Percentiles rank a stretch among this genome's conserved stretches.
Evolutionary conservation across 768 basidiomycete genomes (phyloP).

Genomic region (Sporobolomyces phaffii): DNA sequence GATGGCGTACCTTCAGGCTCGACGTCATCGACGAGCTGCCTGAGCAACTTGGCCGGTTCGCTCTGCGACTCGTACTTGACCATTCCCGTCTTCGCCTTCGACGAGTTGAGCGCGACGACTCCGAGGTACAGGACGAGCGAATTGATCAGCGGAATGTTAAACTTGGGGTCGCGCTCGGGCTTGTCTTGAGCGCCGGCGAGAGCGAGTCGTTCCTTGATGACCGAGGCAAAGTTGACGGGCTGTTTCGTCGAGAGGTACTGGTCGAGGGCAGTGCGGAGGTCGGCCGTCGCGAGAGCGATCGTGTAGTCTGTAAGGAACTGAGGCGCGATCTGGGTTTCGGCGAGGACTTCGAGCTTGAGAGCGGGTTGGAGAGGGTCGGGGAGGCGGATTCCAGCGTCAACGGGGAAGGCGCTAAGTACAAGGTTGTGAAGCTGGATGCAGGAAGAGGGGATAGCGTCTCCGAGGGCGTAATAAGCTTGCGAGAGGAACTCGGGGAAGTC

Average conservation of each 20-base stretch:
- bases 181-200: constrained; percentile 43
- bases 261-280: constrained; percentile 73
- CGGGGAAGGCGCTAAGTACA: constrained; percentile 88
- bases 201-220: constrained; percentile 69
- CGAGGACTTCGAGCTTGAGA: constrained; percentile 53
- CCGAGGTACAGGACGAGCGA: constrained; percentile 93
- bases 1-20: constrained; percentile 75
- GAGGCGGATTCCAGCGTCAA: constrained; percentile 52
- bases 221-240: constrained; percentile 51
- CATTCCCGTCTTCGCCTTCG: constrained; percentile 74
- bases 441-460: constrained; percentile 82
- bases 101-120: constrained; percentile 83
- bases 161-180: constrained; percentile 53
- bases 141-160: constrained; percentile 85
- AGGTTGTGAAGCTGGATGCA: constrained; percentile 96
- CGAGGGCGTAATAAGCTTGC: constrained; percentile 72
- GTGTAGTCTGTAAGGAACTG: constrained; percentile 87
- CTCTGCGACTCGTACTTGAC: constrained; percentile 74
- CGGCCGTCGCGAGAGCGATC: constrained; percentile 65
- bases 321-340: constrained; percentile 89
- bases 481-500: constrained; percentile 70
- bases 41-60: constrained; percentile 75
- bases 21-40: constrained; percentile 72
- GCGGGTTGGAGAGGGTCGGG: constrained; percentile 62
- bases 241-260: constrained; percentile 62